Percentiles rank a stretch among this genome's conserved stretches.
Conservation (phyloP, 192 early-diverging fungal genomes). For the Allomyces arbusculus region DNA sequence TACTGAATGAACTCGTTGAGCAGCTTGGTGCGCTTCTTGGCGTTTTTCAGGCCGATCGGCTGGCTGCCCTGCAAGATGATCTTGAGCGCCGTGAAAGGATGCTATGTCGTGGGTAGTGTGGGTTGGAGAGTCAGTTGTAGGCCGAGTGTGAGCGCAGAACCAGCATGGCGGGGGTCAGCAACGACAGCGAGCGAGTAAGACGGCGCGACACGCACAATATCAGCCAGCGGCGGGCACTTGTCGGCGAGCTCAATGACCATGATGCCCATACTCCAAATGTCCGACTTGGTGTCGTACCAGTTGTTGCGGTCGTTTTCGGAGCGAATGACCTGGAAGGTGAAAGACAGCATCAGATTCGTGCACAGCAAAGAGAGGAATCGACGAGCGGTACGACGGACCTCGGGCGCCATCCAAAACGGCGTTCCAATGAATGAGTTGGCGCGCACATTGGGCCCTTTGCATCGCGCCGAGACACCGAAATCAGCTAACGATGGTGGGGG, state of each 20-base stretch:
- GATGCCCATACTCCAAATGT: conserved; percentile 45
- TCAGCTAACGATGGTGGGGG: conserved; percentile 12
- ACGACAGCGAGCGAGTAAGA: no score
- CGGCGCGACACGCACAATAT: conserved; percentile 11
- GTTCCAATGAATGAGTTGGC: conserved; percentile 43
- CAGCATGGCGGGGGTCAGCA: no score
- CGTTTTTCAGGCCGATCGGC: conserved; percentile 32
- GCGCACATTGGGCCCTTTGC: conserved; percentile 15
- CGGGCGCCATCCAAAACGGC: conserved; percentile 42
- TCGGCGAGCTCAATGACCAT: conserved; percentile 46
- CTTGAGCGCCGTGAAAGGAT: conserved; percentile 38
- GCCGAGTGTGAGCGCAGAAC: no score
- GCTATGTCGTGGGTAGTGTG: conserved; percentile 1
- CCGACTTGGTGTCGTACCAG: conserved; percentile 32
- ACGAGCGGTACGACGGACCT: conserved; percentile 26
- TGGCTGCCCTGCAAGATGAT: conserved; percentile 21
- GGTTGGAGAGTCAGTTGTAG: no score
- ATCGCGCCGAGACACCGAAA: conserved; percentile 41
- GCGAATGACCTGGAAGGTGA: neutral
- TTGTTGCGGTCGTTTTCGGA: neutral
- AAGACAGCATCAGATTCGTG: neutral
- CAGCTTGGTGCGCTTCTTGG: conserved; percentile 33
- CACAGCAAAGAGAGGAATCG: neutral
- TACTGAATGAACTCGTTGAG: conserved; percentile 33
- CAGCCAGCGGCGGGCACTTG: conserved; percentile 39